Base-by-base conservation (phyloP, 495 filamentous ascomycete genomes). In the Bathelium albidoporum region DNA sequence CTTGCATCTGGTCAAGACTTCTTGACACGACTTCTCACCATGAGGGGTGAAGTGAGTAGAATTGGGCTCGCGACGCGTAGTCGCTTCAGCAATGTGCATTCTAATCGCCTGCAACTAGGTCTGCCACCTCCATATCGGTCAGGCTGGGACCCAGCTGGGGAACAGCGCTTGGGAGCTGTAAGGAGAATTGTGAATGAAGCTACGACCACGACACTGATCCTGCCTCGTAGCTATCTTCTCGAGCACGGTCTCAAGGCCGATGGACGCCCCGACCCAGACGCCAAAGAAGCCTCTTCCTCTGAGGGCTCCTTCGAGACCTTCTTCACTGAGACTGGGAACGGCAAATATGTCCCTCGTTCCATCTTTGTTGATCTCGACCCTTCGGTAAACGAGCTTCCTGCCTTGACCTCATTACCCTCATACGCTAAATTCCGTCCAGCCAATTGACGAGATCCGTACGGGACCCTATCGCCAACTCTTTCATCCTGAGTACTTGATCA, bases 121-220 rank as follows among this genome's bases (percentile, higher is more conserved):
- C 74, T 86, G 88, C 72, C 91, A 96, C 76, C 80, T 96, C 71
- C 90, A 96, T 74, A 84, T 96, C 73, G 91, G 91, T 80, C 91
- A 96, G 81, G 91, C 91, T 79, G 91, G 91, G 79, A 85, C 82
- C 65, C 91, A 96, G 87, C 87, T 96, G 59, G 91, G 91, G 72
- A 94, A 93, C 81, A 90, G 87, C 74, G 90, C 90, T 65, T 96
- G 91, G 91, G 91, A 96, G 78, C 85, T 96, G 90, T 93, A 85
- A 72, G 89, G 16, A 43, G 14, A 16, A 2, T 24, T 31, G 43
- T 60, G 44, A 10, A 20, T 11, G 41, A 55, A 18, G 20, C 7
- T 14, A 10, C 41, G 24, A 18, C 36, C 41, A n/a, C 20, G 58
- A 36, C 16, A 64, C 26, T 41, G 45, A 62, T 32, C 10, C 12